Percentiles rank a stretch among this genome's conserved stretches.
phyloP scores from a whole-genome alignment of 148 eudicot species.

The Arctostaphylos glauca region DNA sequence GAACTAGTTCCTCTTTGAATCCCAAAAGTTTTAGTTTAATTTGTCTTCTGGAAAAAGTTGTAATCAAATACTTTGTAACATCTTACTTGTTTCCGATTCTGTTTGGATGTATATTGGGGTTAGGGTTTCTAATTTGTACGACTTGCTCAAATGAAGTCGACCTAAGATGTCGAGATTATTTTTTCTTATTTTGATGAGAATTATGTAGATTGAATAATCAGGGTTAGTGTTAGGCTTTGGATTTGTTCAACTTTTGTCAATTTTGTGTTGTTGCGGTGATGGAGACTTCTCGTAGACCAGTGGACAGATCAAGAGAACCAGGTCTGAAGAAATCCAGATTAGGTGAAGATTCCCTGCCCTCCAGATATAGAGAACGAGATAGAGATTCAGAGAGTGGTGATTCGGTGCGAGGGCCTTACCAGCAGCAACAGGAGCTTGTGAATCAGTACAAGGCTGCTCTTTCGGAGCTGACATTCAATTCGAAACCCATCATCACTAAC shows the following conservation, averaged over 20 bases:
- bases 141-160: neutral
- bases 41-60: neutral
- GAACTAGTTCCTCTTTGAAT: neutral
- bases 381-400: conserved; percentile 42
- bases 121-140: conserved; percentile 9
- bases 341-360: conserved; percentile 36
- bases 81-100: neutral
- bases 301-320: conserved; percentile 64
- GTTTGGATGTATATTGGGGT: neutral
- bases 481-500: conserved; percentile 96
- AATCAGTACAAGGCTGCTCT: conserved; percentile 79
- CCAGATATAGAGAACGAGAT: conserved; percentile 26
- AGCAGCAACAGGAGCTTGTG: conserved; percentile 55
- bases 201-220: conserved; percentile 5
- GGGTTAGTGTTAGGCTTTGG: conserved; percentile 38
- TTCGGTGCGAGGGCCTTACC: conserved; percentile 40
- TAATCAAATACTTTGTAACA: neutral
- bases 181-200: neutral
- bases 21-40: neutral
- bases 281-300: conserved; percentile 66
- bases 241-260: neutral
- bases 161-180: neutral
- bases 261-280: conserved; percentile 23
- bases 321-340: conserved; percentile 65
- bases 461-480: conserved; percentile 85